phyloP scores from a whole-genome alignment of 352 stramenopile genomes.

The Globisporangium nagaii region DNA sequence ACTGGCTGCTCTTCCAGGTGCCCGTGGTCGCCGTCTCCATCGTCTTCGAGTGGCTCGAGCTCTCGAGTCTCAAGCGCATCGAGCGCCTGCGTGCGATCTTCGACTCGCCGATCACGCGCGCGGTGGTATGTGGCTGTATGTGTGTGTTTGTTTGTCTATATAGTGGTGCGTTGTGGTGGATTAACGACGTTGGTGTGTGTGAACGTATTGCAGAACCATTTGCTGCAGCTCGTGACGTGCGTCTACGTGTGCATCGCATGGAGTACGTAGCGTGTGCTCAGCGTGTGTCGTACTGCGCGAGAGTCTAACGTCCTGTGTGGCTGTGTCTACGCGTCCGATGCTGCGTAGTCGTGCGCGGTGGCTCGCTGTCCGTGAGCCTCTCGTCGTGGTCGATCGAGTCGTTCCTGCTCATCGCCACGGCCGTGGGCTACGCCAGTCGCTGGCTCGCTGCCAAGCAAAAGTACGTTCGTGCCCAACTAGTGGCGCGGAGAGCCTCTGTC shows the following conservation, averaged over 20 bases:
- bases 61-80: constrained; percentile 51
- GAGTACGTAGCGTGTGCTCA: constrained; percentile 39
- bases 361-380: constrained; percentile 59
- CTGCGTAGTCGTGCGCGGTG: constrained; percentile 58
- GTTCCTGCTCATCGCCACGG: constrained; percentile 61
- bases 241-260: constrained; percentile 79
- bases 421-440: constrained; percentile 62
- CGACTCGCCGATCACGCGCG: constrained; percentile 61
- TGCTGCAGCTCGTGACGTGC: constrained; percentile 74
- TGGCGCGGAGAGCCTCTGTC: no score
- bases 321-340: neutral
- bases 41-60: constrained; percentile 80
- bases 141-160: constrained; percentile 1
- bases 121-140: constrained; percentile 17
- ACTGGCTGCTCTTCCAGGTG: constrained; percentile 73
- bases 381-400: constrained; percentile 83
- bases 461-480: constrained; percentile 32
- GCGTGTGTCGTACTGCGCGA: neutral
- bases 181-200: neutral
- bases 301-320: neutral
- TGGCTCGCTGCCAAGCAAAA: constrained; percentile 84
- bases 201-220: constrained; percentile 60
- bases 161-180: neutral
- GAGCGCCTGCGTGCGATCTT: constrained; percentile 65
- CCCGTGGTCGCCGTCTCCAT: constrained; percentile 63